Evolutionary conservation across 202 grass and related monocot genomes (phyloP).

Genomic region (Musa balbisiana): DNA sequence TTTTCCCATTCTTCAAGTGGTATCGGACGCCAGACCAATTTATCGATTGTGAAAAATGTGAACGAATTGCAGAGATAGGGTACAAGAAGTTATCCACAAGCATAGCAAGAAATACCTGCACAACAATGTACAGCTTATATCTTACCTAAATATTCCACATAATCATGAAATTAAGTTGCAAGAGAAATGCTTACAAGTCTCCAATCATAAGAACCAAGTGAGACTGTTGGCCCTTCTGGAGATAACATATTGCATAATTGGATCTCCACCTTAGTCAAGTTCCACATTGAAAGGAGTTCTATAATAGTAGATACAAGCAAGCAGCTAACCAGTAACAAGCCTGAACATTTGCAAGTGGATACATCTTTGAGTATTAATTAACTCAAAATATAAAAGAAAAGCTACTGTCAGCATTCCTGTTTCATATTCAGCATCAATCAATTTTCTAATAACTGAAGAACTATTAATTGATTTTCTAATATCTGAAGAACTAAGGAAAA

Average conservation of each 20-base stretch:
- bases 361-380: too few relatives aligned
- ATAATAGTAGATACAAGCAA: slow-evolving; percentile 79
- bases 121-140: not conserved
- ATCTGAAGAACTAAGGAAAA: too few relatives aligned
- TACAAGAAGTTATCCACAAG: slow-evolving; percentile 96
- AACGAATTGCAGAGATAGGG: slow-evolving; percentile 76
- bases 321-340: slow-evolving; percentile 54
- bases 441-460: too few relatives aligned
- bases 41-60: slow-evolving; percentile 87
- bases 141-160: not conserved
- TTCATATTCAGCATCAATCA: too few relatives aligned
- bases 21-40: slow-evolving; percentile 96
- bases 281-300: slow-evolving; percentile 99
- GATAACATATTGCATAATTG: slow-evolving; percentile 93
- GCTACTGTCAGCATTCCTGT: too few relatives aligned
- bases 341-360: slow-evolving; percentile 28
- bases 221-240: slow-evolving; percentile 70
- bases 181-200: slow-evolving; percentile 65
- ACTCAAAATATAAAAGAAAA: too few relatives aligned
- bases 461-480: too few relatives aligned
- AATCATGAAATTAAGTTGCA: slow-evolving; percentile 1
- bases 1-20: slow-evolving; percentile 95
- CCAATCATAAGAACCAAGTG: slow-evolving; percentile 92
- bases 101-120: slow-evolving; percentile 86
- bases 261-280: slow-evolving; percentile 96